A percentile compares a stretch with the other conserved stretches of the same genome.
phyloP scores from a whole-genome alignment of 805 yeast species.

The Peterozyma toletana region DNA sequence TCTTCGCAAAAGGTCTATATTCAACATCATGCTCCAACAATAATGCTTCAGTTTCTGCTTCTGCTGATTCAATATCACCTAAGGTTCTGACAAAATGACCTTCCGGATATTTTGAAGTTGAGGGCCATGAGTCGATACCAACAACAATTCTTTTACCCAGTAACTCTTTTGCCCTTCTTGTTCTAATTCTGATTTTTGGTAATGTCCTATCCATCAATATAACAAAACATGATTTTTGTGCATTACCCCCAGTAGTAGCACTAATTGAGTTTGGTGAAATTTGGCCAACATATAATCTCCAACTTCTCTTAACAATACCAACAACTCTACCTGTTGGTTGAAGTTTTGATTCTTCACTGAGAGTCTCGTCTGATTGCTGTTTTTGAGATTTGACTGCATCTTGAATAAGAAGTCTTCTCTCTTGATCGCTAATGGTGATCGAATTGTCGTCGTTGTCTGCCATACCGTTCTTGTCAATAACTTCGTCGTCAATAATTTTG shows the following conservation, averaged over 20 bases:
- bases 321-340: conserved; percentile 96
- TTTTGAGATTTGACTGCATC: conserved; percentile 65
- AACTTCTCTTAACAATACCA: conserved; percentile 80
- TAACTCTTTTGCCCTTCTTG: conserved; percentile 78
- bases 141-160: conserved; percentile 88
- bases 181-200: conserved; percentile 80
- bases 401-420: conserved; percentile 63
- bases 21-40: conserved; percentile 94
- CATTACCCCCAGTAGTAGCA: conserved; percentile 46
- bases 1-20: conserved; percentile 88
- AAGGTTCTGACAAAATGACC: conserved; percentile 90
- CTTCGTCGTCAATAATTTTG: conserved; percentile 70
- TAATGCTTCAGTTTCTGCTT: conserved; percentile 94
- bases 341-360: conserved; percentile 34
- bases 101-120: conserved; percentile 75
- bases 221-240: conserved; percentile 76
- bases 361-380: no score
- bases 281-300: conserved; percentile 97
- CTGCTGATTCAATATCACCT: conserved; percentile 86
- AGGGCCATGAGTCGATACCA: conserved; percentile 90
- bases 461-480: conserved; percentile 50
- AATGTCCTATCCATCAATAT: conserved; percentile 82
- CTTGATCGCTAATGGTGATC: conserved; percentile 53
- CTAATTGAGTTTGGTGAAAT: conserved; percentile 69
- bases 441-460: conserved; percentile 46